Evolutionary conservation across 331 rosid genomes (phyloP).

Genomic region (Spiraea crenata): DNA sequence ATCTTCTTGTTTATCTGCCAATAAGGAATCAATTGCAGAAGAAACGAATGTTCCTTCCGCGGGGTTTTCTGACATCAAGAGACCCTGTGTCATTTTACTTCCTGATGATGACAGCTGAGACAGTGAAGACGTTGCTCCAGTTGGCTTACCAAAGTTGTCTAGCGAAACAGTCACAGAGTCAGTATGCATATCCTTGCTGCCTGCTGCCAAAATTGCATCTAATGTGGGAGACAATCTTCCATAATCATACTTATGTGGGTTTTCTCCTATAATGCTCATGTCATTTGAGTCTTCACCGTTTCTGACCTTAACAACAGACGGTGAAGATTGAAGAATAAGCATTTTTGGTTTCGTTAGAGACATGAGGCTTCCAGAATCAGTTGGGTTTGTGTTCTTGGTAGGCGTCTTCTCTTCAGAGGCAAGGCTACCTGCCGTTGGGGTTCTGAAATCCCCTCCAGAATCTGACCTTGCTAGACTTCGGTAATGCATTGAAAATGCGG

Average conservation of each 20-base stretch:
- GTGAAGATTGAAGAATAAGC: too few relatives aligned
- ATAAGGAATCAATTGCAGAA: slow-evolving; percentile 18
- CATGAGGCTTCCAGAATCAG: too few relatives aligned
- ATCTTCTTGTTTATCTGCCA: slow-evolving; percentile 17
- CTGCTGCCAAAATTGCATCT: slow-evolving; percentile 60
- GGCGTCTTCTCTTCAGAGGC: too few relatives aligned
- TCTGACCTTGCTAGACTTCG: slow-evolving; percentile 83
- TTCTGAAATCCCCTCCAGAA: slow-evolving; percentile 62
- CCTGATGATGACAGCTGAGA: slow-evolving; percentile 31
- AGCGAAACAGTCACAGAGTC: slow-evolving; percentile 26
- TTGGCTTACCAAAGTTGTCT: slow-evolving; percentile 22
- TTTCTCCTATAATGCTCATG: slow-evolving; percentile 74
- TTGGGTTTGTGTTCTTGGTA: too few relatives aligned
- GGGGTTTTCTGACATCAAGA: slow-evolving; percentile 28
- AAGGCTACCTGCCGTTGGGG: slow-evolving; percentile 55
- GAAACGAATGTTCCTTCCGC: slow-evolving; percentile 11
- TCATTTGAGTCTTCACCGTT: slow-evolving; percentile 66
- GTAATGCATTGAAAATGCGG: slow-evolving; percentile 87
- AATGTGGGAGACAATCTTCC: slow-evolving; percentile 52
- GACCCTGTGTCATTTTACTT: slow-evolving; percentile 27
- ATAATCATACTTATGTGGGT: slow-evolving; percentile 42
- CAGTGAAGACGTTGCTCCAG: slow-evolving; percentile 29
- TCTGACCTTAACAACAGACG: too few relatives aligned
- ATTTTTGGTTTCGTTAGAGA: too few relatives aligned
- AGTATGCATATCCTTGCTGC: slow-evolving; percentile 44